A percentile compares a stretch with the other conserved stretches of the same genome.
Evolutionary conservation across 2,329 filamentous ascomycete genomes (phyloP).

Genomic region (Fusarium sp.): DNA sequence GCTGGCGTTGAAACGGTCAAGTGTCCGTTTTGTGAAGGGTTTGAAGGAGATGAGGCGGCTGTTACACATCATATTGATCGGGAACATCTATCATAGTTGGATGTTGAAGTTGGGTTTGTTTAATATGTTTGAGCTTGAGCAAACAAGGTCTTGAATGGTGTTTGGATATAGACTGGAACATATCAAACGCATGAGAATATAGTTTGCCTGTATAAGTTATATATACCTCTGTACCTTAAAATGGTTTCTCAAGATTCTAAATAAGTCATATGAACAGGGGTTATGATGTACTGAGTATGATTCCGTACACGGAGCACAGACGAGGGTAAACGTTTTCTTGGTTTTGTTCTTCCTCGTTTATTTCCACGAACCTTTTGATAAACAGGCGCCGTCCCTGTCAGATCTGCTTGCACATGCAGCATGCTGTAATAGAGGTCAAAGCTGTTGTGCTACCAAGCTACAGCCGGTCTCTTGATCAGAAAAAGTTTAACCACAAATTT

Average conservation of each 20-base stretch:
- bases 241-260: background rate
- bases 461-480: background rate
- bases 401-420: background rate
- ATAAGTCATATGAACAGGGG: background rate
- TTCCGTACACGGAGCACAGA: background rate
- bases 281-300: background rate
- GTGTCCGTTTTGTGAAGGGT: conserved; percentile 74
- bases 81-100: conserved; percentile 45
- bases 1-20: conserved; percentile 40
- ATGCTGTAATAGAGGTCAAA: background rate
- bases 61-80: conserved; percentile 72
- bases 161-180: background rate
- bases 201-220: background rate
- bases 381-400: background rate
- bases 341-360: background rate
- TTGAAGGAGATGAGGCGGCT: conserved; percentile 75
- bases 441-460: background rate
- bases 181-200: background rate
- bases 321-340: background rate
- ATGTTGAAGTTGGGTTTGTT: background rate
- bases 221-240: no score
- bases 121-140: background rate
- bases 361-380: background rate
- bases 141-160: background rate
- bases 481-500: background rate